Evolutionary conservation across 345 rosid species (phyloP), one percentile per base, ranked within the genome.

Genomic region (thale cress (Arabidopsis thaliana)): DNA sequence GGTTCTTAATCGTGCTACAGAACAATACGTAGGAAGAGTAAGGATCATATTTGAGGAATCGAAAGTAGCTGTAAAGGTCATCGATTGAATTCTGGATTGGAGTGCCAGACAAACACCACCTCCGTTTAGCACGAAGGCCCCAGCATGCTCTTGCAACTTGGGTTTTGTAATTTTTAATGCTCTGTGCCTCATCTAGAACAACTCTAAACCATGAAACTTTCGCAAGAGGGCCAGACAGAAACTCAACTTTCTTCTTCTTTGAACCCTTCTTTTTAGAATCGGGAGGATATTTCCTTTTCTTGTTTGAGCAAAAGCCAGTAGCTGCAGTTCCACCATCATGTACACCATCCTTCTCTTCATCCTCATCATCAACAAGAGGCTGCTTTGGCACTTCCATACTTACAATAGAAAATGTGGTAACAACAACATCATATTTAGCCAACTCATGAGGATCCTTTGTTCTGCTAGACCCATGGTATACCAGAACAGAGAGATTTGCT

Each of bases 31-130:
- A 95, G 78, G 75, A 83, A 62, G 85, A 83, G 77, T 81, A 95
- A 37, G 93, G 97, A 6, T 95, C 92, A 82, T 90, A 90, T 87
- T 89, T 90, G 62, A 95, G 99, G 77, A 95, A 95, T 78, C 97
- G 86, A 75, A 95, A 91, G 83, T 91, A 95, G 86, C 99, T 95
- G 77, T 95, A 95, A 20, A 95, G 96, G 78, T 95, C 99, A 59
- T 95, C 99, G 3, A 95, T 84, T 14, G 99, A 91, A 83, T 95
- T 95, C 85, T 95, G 99, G 74, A 95, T 85, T 56, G 99, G 99
- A 69, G 99, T 95, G 60, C 99, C 99, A 2, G 99, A 95, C 81
- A 95, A 87, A 83, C 99, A 95, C 99, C 99, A 95, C 73, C 99
- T 83, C 23, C 96, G 93, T 79, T 95, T 95, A 36, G 99, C 97